Percentiles rank a stretch among this genome's conserved stretches.
phyloP scores from a whole-genome alignment of 23 red algal species.

The Gracilaria gracilis region DNA sequence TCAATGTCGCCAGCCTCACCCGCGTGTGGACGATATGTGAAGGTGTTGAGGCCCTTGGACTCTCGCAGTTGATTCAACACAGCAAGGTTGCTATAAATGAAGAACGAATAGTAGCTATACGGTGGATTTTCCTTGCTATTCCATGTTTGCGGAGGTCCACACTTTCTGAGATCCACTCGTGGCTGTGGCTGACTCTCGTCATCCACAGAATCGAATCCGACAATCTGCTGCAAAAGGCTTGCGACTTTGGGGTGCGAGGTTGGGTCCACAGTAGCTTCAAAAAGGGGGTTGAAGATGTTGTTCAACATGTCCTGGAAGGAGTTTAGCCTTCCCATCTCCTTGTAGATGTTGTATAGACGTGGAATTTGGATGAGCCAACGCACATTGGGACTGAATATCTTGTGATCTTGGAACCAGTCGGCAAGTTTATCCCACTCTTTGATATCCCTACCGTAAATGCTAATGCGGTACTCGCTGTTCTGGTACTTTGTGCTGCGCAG shows the following conservation, averaged over 20 bases:
- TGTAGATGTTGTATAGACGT: slow-evolving; percentile 85
- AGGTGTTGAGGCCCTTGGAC: slow-evolving; percentile 82
- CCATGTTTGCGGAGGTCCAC: slow-evolving; percentile 81
- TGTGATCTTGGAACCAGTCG: slow-evolving; percentile 77
- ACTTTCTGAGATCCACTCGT: slow-evolving; percentile 47
- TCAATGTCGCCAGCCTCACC: slow-evolving; percentile 96
- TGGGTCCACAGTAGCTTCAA: slow-evolving; percentile 92
- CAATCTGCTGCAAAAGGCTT: slow-evolving; percentile 86
- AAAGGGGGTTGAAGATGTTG: slow-evolving; percentile 93
- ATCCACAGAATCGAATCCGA: slow-evolving; percentile 97
- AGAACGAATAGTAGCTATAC: slow-evolving; percentile 93
- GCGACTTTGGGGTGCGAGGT: slow-evolving; percentile 71
- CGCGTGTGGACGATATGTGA: slow-evolving; percentile 91
- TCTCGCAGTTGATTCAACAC: slow-evolving; percentile 91
- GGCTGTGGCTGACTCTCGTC: slow-evolving; percentile 91
- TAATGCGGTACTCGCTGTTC: slow-evolving; percentile 91
- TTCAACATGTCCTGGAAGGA: slow-evolving; percentile 82
- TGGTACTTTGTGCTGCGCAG: slow-evolving; percentile 87
- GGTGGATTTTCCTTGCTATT: slow-evolving; percentile 76
- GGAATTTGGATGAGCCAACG: slow-evolving; percentile 98
- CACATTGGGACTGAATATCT: slow-evolving; percentile 86
- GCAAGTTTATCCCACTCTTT: slow-evolving; percentile 88
- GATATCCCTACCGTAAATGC: slow-evolving; percentile 85
- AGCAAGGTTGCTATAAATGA: slow-evolving; percentile 88
- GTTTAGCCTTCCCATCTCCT: slow-evolving; percentile 60